Evolutionary conservation across 495 filamentous ascomycete genomes (phyloP), one percentile per base, ranked within the genome.

Genomic region (Penicillium angulare): DNA sequence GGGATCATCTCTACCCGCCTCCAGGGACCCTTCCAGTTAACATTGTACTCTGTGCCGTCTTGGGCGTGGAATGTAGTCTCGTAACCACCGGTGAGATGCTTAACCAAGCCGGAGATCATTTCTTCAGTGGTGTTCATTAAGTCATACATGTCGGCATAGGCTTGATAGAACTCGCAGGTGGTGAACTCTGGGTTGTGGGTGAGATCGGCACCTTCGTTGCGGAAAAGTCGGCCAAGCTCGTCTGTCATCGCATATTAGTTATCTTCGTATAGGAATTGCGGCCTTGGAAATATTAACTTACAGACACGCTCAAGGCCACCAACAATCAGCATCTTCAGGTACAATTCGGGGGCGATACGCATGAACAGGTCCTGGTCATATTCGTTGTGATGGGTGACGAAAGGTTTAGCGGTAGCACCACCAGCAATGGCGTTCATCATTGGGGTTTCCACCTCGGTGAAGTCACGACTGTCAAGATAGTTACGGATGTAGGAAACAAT

Each of bases 181-280:
- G 95, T 97, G 77, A 97, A 99, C 62, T 99, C 93, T 2, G 93
- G 93, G 74, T 99, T 99, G 78, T 99, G 95, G 12, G 93, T 97
- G 44, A 95, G 76, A 72, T 99, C 93, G 60, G 95, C 88, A 46
- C 89, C 91, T 68, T 99, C 93, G 59, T 97, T 99, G 50, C 93
- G 78, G 80, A 97, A 96, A 53, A 89, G 86, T 2, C 87, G 82
- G 16, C 95, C 93, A 43, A 97, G 79, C 62, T 99, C 93, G 69
- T 93, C 27, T 31, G 5, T 12, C 8, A 31, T 9, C 5, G 1
- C 5, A 2, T 2, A 31, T 31, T 31, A 31, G 27, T 31, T 7
- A 31, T 31, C 27, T 31, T 31, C 8, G 5, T 9, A 31, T 31
- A 1, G 13, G 13, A 31, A 31, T 7, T 31, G 13, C 5, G 5